A percentile compares a stretch with the other conserved stretches of the same genome.
phyloP scores from a whole-genome alignment of 2,329 filamentous ascomycete species.

The Thielaviopsis euricoi region DNA sequence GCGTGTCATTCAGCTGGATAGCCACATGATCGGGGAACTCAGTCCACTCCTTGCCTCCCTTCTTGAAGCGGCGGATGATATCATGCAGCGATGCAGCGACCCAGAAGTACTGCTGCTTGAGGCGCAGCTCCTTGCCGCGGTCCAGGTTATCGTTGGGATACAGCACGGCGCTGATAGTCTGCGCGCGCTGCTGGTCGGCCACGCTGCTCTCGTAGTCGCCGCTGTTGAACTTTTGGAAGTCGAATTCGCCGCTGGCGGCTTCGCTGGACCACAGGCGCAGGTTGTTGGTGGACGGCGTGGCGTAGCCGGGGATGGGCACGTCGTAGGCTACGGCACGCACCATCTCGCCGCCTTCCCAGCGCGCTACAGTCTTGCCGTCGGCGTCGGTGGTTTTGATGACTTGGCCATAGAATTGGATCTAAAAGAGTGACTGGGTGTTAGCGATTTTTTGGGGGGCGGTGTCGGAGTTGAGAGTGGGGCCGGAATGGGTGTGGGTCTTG shows the following conservation, averaged over 20 bases:
- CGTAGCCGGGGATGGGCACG: constrained; percentile 79
- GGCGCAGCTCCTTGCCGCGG: constrained; percentile 83
- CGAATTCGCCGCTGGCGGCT: constrained; percentile 90
- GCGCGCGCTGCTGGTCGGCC: constrained; percentile 94
- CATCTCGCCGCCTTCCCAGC: constrained; percentile 87
- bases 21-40: constrained; percentile 91
- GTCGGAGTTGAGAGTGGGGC: too few species aligned
- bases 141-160: constrained; percentile 98
- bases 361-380: constrained; percentile 54
- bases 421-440: background rate
- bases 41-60: constrained; percentile 76
- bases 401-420: constrained; percentile 85
- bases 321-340: constrained; percentile 90
- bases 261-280: constrained; percentile 95
- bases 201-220: constrained; percentile 97
- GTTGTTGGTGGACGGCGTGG: constrained; percentile 86
- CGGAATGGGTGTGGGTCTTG: too few species aligned
- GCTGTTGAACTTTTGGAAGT: constrained; percentile 98
- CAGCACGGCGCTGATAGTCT: constrained; percentile 92
- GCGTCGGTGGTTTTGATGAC: constrained; percentile 62
- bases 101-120: constrained; percentile 99
- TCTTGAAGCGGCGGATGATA: constrained; percentile 96
- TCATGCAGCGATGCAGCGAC: constrained; percentile 92
- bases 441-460: background rate
- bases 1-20: constrained; percentile 95